Percentiles rank a stretch among this genome's conserved stretches.
Evolutionary conservation across 768 basidiomycete genomes (phyloP).

Genomic region (Hygrophorus pudorinus): DNA sequence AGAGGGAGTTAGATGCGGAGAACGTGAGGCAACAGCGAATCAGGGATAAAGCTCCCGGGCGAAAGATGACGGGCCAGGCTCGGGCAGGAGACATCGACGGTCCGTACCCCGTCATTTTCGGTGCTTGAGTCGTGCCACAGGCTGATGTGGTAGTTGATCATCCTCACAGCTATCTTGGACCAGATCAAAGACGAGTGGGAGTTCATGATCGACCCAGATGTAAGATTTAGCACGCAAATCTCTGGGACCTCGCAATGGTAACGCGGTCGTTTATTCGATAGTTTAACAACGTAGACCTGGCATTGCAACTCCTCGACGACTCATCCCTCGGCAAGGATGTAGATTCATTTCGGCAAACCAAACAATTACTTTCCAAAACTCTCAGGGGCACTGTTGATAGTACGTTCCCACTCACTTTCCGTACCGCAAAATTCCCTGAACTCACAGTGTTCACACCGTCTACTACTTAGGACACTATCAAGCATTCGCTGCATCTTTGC

Average conservation of each 20-base stretch:
- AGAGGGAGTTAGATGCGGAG: constrained; percentile 54
- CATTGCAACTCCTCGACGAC: constrained; percentile 79
- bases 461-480: constrained; percentile 71
- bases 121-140: background rate
- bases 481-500: constrained; percentile 88
- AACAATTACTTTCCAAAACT: constrained; percentile 66
- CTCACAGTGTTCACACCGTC: background rate
- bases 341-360: constrained; percentile 67
- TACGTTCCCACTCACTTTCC: constrained; percentile 26
- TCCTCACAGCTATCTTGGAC: constrained; percentile 59
- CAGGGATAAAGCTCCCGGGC: constrained; percentile 54
- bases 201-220: constrained; percentile 74
- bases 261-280: constrained; percentile 18
- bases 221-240: constrained; percentile 24
- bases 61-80: constrained; percentile 40
- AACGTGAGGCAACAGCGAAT: constrained; percentile 59
- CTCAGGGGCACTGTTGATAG: constrained; percentile 85
- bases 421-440: constrained; percentile 1
- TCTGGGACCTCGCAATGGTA: constrained; percentile 6
- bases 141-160: constrained; percentile 2
- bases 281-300: constrained; percentile 94
- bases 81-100: constrained; percentile 81
- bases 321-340: constrained; percentile 65
- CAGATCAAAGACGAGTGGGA: constrained; percentile 89
- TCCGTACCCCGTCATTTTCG: constrained; percentile 22